Evolutionary conservation across 371 early-diverging fungal genomes (phyloP).

Genomic region (Apophysomyces elegans): DNA sequence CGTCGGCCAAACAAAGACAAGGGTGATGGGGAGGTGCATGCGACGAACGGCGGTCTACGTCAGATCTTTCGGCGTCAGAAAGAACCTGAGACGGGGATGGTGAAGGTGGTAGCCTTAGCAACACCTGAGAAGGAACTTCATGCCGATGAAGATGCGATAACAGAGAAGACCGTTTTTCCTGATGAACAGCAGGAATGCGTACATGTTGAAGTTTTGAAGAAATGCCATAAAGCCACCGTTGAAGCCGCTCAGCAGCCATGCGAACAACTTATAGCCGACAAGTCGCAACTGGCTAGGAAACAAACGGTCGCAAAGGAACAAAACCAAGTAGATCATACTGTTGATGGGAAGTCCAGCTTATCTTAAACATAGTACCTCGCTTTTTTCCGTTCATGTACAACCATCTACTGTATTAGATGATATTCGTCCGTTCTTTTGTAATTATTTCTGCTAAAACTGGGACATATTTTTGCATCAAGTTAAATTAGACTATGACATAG

Average conservation of each 20-base stretch:
- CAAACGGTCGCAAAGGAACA: conserved; percentile 23
- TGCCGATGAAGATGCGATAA: conserved; percentile 12
- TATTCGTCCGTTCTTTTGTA: not conserved
- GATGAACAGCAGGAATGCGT: conserved; percentile 8
- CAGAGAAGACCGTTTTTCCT: not conserved
- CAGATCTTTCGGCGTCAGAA: conserved; percentile 37
- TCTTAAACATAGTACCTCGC: not conserved
- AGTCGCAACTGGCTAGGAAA: conserved; percentile 35
- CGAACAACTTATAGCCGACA: conserved; percentile 25
- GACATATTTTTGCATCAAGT: not conserved
- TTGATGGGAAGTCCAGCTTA: not conserved
- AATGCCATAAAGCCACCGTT: conserved; percentile 20
- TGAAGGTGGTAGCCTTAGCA: conserved; percentile 2
- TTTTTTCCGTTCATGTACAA: not conserved
- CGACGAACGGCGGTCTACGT: conserved; percentile 26
- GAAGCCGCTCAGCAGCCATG: conserved; percentile 21
- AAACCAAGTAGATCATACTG: conserved; percentile 20
- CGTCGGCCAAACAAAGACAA: conserved; percentile 18
- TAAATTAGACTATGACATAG: too few species aligned
- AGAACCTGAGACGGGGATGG: conserved; percentile 7
- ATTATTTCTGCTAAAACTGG: not conserved
- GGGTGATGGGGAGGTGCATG: not conserved
- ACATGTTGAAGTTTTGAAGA: conserved; percentile 33
- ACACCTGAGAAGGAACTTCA: conserved; percentile 1
- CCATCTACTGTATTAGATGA: not conserved